Evolutionary conservation across 2,329 filamentous ascomycete species (phyloP).

Genomic region (Calcarisporium arbuscula): DNA sequence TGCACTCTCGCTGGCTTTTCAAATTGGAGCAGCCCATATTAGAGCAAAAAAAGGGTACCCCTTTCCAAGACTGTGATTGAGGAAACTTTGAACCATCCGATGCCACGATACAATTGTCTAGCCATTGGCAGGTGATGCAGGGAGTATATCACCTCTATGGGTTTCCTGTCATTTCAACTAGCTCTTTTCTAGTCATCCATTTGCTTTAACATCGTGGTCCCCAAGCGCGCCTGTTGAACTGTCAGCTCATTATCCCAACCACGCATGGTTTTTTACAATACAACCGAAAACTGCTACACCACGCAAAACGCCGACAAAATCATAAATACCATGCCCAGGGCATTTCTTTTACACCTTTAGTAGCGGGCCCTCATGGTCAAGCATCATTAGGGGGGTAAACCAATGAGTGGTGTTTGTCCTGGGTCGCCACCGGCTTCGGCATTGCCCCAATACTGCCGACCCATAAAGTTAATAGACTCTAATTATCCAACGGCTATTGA

Average conservation of each 20-base stretch:
- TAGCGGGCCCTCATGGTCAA: neutral
- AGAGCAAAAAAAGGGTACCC: neutral
- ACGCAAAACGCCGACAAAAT: neutral
- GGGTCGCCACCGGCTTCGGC: neutral
- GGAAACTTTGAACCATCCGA: neutral
- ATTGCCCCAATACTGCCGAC: conserved; percentile 1
- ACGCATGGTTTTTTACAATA: neutral
- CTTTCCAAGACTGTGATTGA: neutral
- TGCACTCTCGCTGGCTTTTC: neutral
- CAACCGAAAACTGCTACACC: neutral
- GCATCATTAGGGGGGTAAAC: neutral
- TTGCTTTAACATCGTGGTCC: neutral
- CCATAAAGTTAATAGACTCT: neutral
- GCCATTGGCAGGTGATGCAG: neutral
- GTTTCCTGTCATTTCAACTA: neutral
- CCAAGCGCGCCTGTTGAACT: neutral
- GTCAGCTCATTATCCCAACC: conserved; percentile 1
- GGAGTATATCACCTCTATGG: neutral
- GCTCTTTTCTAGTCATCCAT: conserved; percentile 1
- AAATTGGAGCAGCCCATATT: neutral
- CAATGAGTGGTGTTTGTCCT: neutral
- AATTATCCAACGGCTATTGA: neutral
- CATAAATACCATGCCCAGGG: neutral
- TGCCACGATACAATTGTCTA: neutral
- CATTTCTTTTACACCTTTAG: too few relatives aligned